A percentile compares a stretch with the other conserved stretches of the same genome.
These are phyloP conservation scores for Prunus mira DNA, from an alignment of 306 rosid genomes.

Conservation along the genomic window DNA sequence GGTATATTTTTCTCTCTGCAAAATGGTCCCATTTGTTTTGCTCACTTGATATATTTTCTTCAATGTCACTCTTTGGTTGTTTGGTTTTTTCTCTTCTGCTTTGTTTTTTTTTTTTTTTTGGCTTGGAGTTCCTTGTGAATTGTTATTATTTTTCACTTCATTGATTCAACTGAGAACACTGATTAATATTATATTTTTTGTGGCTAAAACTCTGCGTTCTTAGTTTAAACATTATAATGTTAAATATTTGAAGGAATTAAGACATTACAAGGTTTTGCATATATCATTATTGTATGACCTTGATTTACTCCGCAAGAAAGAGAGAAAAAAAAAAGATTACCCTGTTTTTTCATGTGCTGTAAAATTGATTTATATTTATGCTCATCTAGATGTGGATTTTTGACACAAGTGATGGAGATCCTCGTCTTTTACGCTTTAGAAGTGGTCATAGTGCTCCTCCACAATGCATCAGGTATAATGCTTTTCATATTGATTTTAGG, in stretches of 20 bases:
- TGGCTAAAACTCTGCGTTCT: not conserved
- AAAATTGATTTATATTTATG: slow-evolving; percentile 5
- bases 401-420: slow-evolving; percentile 89
- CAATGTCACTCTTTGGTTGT: not conserved
- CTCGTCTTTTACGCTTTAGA: slow-evolving; percentile 84
- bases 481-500: slow-evolving; percentile 28
- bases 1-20: not conserved
- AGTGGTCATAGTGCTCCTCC: slow-evolving; percentile 98
- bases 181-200: not conserved
- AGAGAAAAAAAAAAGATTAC: not conserved
- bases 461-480: slow-evolving; percentile 73
- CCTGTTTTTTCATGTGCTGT: not conserved
- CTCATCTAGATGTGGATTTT: slow-evolving; percentile 86
- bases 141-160: not conserved
- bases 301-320: not conserved
- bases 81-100: not conserved
- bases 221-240: not conserved
- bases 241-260: not conserved
- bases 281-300: not conserved
- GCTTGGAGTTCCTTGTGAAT: not conserved
- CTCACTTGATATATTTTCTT: not conserved
- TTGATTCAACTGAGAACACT: not conserved
- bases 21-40: not conserved
- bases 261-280: not conserved
- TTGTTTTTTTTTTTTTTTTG: not conserved